Evolutionary conservation across 2,329 filamentous ascomycete genomes (phyloP).

Genomic region (Claviceps pazoutovae): DNA sequence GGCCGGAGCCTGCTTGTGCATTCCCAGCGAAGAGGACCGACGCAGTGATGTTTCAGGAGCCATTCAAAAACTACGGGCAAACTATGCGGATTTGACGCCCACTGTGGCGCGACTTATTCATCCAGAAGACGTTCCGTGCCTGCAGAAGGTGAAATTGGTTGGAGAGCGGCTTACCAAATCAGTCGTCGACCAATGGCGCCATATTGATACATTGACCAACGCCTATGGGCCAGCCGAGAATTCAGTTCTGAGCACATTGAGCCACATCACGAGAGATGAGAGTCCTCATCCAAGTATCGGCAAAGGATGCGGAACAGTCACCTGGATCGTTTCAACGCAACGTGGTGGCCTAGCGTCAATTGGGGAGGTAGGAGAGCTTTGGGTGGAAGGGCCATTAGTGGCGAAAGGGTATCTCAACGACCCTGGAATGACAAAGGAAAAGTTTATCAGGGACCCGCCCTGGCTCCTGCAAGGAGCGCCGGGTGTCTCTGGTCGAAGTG

Average conservation of each 20-base stretch:
- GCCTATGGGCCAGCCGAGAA: not conserved
- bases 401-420: slow-evolving; percentile 1
- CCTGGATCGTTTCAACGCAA: not conserved
- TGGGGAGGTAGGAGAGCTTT: slow-evolving; percentile 2
- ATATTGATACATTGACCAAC: no score
- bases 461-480: not conserved
- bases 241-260: not conserved
- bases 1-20: no score
- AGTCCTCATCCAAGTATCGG: not conserved
- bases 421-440: not conserved
- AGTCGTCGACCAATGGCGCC: no score
- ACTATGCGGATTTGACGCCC: no score
- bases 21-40: no score
- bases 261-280: slow-evolving; percentile 2
- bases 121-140: no score
- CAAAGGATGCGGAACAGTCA: not conserved
- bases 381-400: not conserved
- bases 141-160: no score
- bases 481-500: not conserved
- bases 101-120: no score
- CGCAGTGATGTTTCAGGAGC: no score
- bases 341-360: not conserved
- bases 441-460: not conserved
- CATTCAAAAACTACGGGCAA: no score
- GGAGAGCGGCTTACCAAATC: no score